These are phyloP conservation scores for Phoma sp. DNA, from an alignment of 2,329 filamentous ascomycete species.

Conservation along the genomic window DNA sequence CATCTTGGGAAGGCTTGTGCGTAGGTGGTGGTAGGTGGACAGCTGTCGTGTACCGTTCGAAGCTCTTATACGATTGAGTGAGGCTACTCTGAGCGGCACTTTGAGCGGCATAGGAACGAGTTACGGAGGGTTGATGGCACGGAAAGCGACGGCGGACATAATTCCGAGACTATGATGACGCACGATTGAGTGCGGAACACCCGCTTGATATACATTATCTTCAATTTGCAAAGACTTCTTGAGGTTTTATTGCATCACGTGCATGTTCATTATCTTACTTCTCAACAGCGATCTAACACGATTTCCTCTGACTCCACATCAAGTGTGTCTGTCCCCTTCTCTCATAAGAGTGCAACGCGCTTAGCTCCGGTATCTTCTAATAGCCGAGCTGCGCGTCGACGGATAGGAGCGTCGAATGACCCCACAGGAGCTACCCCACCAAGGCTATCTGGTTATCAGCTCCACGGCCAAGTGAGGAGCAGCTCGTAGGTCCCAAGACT, in stretches of 20 bases:
- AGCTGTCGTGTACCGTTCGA: not conserved
- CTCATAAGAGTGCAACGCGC: not conserved
- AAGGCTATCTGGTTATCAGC: constrained; percentile 16
- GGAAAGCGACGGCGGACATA: constrained; percentile 28
- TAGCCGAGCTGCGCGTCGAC: constrained; percentile 12
- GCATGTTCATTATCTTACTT: no score
- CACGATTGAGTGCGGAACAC: constrained; percentile 3
- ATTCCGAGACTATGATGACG: constrained; percentile 16
- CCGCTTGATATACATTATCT: constrained; percentile 15
- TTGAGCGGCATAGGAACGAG: constrained; percentile 3
- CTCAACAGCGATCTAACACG: no score
- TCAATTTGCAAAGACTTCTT: not conserved
- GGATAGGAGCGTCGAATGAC: constrained; percentile 12
- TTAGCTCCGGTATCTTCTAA: constrained; percentile 12
- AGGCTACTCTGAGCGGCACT: not conserved
- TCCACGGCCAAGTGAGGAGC: constrained; percentile 1
- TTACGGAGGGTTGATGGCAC: constrained; percentile 4
- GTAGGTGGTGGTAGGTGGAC: not conserved
- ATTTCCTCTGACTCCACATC: not conserved
- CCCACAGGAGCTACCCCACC: not conserved
- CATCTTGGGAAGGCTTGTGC: constrained; percentile 3
- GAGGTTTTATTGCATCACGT: no score
- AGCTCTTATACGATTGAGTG: constrained; percentile 1
- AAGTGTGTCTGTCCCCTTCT: not conserved
- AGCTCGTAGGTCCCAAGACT: constrained; percentile 1